A percentile compares a stretch with the other conserved stretches of the same genome.
phyloP scores from a whole-genome alignment of 2,329 filamentous ascomycete species.

The Septoria petroselini region DNA sequence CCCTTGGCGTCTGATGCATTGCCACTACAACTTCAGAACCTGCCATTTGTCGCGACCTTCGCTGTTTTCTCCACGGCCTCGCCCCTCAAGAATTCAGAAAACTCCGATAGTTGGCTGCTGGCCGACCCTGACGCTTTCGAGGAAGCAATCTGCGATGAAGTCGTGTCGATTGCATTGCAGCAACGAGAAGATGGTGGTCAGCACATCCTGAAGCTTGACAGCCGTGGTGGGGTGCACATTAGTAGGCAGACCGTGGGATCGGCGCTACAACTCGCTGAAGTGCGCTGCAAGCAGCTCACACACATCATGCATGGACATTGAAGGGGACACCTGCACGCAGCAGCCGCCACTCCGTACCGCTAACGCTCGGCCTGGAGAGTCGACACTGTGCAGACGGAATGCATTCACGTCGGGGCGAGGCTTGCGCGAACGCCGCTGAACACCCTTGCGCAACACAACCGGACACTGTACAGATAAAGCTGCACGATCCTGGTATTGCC shows the following conservation, averaged over 20 bases:
- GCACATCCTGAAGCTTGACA: constrained; percentile 70
- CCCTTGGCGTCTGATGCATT: constrained; percentile 54
- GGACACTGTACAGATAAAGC: too few relatives aligned
- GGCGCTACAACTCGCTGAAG: constrained; percentile 58
- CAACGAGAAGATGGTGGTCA: constrained; percentile 41
- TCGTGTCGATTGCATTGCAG: constrained; percentile 79
- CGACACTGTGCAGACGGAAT: too few relatives aligned
- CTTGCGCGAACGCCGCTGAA: too few relatives aligned
- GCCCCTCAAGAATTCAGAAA: constrained; percentile 47
- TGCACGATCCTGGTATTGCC: too few relatives aligned
- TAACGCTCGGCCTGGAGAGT: too few relatives aligned
- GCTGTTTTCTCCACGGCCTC: constrained; percentile 66
- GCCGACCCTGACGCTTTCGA: constrained; percentile 88
- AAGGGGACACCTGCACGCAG: not conserved
- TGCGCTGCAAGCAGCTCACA: constrained; percentile 59
- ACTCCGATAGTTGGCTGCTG: constrained; percentile 63
- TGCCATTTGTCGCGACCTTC: constrained; percentile 75
- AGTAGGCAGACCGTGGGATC: constrained; percentile 61
- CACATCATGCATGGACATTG: not conserved
- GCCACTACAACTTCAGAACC: constrained; percentile 58
- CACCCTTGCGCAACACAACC: too few relatives aligned
- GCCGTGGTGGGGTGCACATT: constrained; percentile 72
- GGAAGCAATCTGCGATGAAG: constrained; percentile 78
- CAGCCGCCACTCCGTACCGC: too few relatives aligned
- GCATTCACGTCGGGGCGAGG: too few relatives aligned